A percentile compares a stretch with the other conserved stretches of the same genome.
Evolutionary conservation across 257 asterid genomes (phyloP).

Genomic region (Orobanche coerulescens): DNA sequence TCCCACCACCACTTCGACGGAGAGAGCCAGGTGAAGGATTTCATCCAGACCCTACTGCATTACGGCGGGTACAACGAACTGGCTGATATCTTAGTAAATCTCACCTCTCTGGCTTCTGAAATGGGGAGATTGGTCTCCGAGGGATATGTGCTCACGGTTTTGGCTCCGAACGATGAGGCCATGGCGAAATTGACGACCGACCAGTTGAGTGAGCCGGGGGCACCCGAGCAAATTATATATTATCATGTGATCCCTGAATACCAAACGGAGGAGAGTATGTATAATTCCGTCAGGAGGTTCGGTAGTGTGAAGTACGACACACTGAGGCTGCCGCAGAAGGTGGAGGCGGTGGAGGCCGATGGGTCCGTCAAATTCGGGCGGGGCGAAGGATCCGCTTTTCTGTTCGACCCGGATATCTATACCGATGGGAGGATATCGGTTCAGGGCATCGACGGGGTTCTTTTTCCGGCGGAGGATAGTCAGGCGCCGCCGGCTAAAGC

Average conservation of each 20-base stretch:
- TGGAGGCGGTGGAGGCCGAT: slow-evolving; percentile 87
- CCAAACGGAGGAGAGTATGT: slow-evolving; percentile 97
- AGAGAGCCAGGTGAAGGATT: slow-evolving; percentile 80
- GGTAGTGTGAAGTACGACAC: slow-evolving; percentile 84
- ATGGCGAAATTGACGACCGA: slow-evolving; percentile 88
- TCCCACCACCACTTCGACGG: slow-evolving; percentile 91
- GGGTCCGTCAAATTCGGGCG: slow-evolving; percentile 91
- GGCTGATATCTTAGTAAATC: slow-evolving; percentile 77
- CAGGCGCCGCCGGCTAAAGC: slow-evolving; percentile 33
- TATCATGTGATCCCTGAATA: slow-evolving; percentile 84
- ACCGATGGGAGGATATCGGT: slow-evolving; percentile 95
- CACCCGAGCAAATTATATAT: slow-evolving; percentile 95
- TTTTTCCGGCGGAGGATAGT: slow-evolving; percentile 59
- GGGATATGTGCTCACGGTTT: slow-evolving; percentile 72
- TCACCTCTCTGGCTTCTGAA: slow-evolving; percentile 79
- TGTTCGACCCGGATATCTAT: slow-evolving; percentile 86
- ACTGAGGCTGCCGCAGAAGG: slow-evolving; percentile 64
- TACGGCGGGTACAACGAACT: slow-evolving; percentile 93
- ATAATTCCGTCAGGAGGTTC: slow-evolving; percentile 79
- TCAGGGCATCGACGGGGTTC: slow-evolving; percentile 81
- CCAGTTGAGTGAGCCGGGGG: slow-evolving; percentile 81
- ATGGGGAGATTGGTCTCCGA: slow-evolving; percentile 90
- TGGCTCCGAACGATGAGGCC: slow-evolving; percentile 94
- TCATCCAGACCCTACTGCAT: slow-evolving; percentile 74
- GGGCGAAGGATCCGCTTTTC: slow-evolving; percentile 63